Base-by-base conservation (phyloP, 1,284 basidiomycete species). In the Puccinia horiana region DNA sequence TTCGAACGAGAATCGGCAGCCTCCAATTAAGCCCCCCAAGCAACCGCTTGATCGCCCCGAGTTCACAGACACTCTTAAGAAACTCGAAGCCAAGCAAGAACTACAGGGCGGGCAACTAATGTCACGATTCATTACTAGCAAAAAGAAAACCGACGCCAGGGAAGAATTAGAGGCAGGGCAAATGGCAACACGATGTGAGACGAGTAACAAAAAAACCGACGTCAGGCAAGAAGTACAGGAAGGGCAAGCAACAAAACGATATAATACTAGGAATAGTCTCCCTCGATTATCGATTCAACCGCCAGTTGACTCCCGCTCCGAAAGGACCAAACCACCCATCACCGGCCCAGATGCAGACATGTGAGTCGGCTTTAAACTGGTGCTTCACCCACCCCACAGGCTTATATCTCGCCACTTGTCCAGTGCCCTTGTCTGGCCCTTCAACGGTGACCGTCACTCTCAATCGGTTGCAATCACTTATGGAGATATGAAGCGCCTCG, bases 401-500 rank as follows among this genome's bases (percentile, higher is more conserved):
- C 42, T 32, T 29, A 12, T 9, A 47, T 20, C 23, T n/a, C n/a
- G n/a, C 23, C 42, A 29, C 18, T 65, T 76, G 35, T 42, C 5
- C 72, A 85, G 84, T 35, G 80, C 84, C 12, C 73, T 85, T 18
- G 83, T 84, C 40, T 85, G 83, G 72, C 84, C 84, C 23, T 56
- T 81, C 42, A 18, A 82, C 8, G 72, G 74, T 32, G 76, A 67
- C 16, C 49, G 54, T 6, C 61, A 67, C 32, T 47, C 56, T 14
- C 61, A 78, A 6, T 65, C 83, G 0, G 84, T 86, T n/a, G 83
- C 85, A 16, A 80, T 86, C 37, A 85, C 85, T 2, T 81, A 81
- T 58, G 92, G 91, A n/a, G 95, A 97, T 85, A 86, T 92, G 29
- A 89, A 89, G 78, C 91, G 95, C 12, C 87, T 97, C 40, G 88